Base-by-base conservation (phyloP, 352 stramenopile species). In the Pythium oligandrum region DNA sequence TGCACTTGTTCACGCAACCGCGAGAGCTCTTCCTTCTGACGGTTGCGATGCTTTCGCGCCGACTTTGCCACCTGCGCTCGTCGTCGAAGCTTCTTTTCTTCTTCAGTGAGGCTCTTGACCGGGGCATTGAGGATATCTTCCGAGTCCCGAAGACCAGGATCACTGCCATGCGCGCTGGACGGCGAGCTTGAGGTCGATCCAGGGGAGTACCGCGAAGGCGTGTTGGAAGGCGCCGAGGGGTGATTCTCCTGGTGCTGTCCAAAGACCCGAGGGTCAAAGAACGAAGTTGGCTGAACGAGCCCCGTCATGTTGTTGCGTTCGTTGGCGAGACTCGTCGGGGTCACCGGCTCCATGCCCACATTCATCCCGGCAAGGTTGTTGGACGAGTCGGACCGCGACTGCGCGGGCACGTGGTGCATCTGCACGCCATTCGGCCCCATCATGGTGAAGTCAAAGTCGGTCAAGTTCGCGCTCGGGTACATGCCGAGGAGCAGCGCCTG, bases 1-100 rank as follows among this genome's bases (percentile, higher is more conserved):
- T 79, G 73, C 42, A 92, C 81, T 51, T 92, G 78, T 53, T 90
- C 74, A 4, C 78, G 67, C 4, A 92, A 66, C 5, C 77, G 71
- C 26, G 78, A 71, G 31, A 92, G 66, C 56, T 92, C 82, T 52
- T 92, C 82, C 52, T 90, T 88, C 61, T 90, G 79, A 2, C 79
- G 71, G 55, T 90, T 92, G 56, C 82, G 78, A 56, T 92, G 82
- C 63, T 92, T 92, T 44, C 82, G 73, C 26, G 82, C 82, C 1
- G 77, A 90, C 57, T 92, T 92, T 51, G 82, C 82, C 54, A 92
- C 82, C 64, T 92, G 82, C 1, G 82, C 82, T 48, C 82, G 78
- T 17, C 82, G 65, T 36, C 82, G 77, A 35, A 90, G 67, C 63
- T 92, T 92, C 55, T 92, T 92, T 53, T 92, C 82, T 43, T 92